Evolutionary conservation across 2,329 filamentous ascomycete genomes (phyloP), one percentile per base, ranked within the genome.

Genomic region (Alternaria infectoria): DNA sequence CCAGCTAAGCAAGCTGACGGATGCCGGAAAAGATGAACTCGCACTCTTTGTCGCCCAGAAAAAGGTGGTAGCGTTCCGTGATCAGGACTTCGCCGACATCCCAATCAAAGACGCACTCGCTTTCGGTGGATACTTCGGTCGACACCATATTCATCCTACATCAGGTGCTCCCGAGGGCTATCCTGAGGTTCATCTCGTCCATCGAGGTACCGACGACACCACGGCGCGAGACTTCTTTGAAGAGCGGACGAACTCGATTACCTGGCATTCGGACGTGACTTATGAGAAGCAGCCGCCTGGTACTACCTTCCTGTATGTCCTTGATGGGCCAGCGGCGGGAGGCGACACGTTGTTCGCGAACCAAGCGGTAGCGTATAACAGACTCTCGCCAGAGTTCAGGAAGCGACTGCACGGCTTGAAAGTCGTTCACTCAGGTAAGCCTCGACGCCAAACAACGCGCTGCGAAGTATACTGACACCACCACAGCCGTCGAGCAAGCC

Each of bases 241-340:
- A 58, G 87, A 88, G 50, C 87, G 91, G 21, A 94, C 91, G 4
- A 95, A 90, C 80, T 92, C 90, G 1, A 89, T 96, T 2, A 92
- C 92, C 8, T 97, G 93, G 93, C 93, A 97, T 81, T 92, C 90
- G 0, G 93, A 97, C 70, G 90, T 97, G 2, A 92, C 91, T 0
- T 97, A 96, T 76, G 94, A 97, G 82, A 83, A 87, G 69, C 93
- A 97, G 81, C 93, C 94, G 2, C 93, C 94, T 0, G 93, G 93
- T 28, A 97, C 93, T 0, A 97, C 94, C 0, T 96, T 97, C 81
- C 81, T 97, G 36, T 97, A 96, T 76, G 85, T 93, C 54, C 86
- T 97, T n/a, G 93, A 97, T 75, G 90, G 88, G 47, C 93, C 93
- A 1, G 84, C 87, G 43, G 90, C 88, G 1, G 93, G 93, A 36